Percentiles rank a stretch among this genome's conserved stretches.
phyloP scores from a whole-genome alignment of 2,329 filamentous ascomycete species.

The Colletotrichum sp. region DNA sequence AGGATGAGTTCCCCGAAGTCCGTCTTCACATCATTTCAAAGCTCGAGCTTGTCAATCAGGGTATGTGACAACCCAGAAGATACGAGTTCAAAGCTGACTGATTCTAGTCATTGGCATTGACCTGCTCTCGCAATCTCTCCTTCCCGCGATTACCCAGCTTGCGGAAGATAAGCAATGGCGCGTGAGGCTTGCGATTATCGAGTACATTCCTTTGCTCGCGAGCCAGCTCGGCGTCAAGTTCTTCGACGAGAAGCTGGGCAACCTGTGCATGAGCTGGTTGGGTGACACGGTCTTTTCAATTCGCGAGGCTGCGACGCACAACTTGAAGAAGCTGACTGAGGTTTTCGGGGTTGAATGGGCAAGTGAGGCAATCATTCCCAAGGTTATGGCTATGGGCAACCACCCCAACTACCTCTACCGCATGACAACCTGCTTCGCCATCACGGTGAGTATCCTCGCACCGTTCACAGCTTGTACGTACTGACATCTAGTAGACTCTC shows the following conservation, averaged over 20 bases:
- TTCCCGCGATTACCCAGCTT: slow-evolving; percentile 95
- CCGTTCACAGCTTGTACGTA: slow-evolving; percentile 4
- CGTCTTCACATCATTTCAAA: slow-evolving; percentile 99
- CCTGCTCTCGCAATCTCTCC: slow-evolving; percentile 91
- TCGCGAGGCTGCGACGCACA: slow-evolving; percentile 94
- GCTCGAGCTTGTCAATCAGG: slow-evolving; percentile 96
- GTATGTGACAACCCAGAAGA: slow-evolving; percentile 47
- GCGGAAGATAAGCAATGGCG: slow-evolving; percentile 99
- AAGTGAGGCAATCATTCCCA: slow-evolving; percentile 94
- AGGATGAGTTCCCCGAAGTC: slow-evolving; percentile 98
- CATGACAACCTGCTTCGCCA: slow-evolving; percentile 99
- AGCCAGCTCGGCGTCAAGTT: slow-evolving; percentile 96
- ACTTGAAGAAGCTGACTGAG: slow-evolving; percentile 97
- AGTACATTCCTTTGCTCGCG: slow-evolving; percentile 96
- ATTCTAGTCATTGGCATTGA: slow-evolving; percentile 92
- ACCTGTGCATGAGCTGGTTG: slow-evolving; percentile 97
- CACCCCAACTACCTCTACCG: slow-evolving; percentile 99
- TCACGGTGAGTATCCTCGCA: slow-evolving; percentile 74
- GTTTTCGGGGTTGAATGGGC: slow-evolving; percentile 99
- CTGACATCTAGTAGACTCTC: slow-evolving; percentile 71
- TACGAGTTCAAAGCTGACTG: background rate
- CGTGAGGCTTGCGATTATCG: slow-evolving; percentile 96
- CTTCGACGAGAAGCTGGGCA: slow-evolving; percentile 96
- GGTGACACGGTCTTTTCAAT: slow-evolving; percentile 99
- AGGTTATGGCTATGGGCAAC: slow-evolving; percentile 97